These are phyloP conservation scores for Hericium alpestre DNA, from an alignment of 768 basidiomycete genomes.

Conservation along the genomic window DNA sequence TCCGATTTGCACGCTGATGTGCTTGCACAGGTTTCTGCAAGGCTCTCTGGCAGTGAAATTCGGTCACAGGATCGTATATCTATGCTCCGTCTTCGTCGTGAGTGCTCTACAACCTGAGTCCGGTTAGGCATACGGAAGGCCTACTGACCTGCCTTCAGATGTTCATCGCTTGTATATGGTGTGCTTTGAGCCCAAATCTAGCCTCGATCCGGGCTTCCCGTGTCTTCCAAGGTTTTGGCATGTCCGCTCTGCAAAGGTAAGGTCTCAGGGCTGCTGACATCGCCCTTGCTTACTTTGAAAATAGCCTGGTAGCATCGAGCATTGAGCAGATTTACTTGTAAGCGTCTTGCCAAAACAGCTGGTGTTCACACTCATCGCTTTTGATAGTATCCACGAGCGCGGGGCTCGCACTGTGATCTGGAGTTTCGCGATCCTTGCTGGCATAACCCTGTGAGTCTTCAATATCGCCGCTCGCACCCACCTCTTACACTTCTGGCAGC, in stretches of 20 bases:
- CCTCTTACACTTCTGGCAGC: slow-evolving; percentile 8
- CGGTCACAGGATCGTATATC: slow-evolving; percentile 35
- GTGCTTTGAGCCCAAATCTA: slow-evolving; percentile 31
- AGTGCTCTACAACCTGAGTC: background rate
- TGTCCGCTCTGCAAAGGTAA: slow-evolving; percentile 33
- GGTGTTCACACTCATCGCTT: background rate
- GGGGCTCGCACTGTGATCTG: slow-evolving; percentile 33
- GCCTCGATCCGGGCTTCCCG: slow-evolving; percentile 31
- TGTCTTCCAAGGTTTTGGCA: slow-evolving; percentile 36
- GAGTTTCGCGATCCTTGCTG: slow-evolving; percentile 34
- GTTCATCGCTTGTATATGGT: slow-evolving; percentile 37
- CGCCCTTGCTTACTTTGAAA: background rate
- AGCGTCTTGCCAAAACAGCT: background rate
- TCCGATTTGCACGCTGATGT: background rate
- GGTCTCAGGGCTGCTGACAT: background rate
- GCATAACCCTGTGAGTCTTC: slow-evolving; percentile 28
- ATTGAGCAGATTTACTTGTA: slow-evolving; percentile 35
- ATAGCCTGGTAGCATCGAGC: slow-evolving; percentile 30
- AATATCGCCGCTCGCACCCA: background rate
- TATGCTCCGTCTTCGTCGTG: slow-evolving; percentile 29
- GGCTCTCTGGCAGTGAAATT: slow-evolving; percentile 32
- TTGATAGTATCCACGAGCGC: slow-evolving; percentile 29
- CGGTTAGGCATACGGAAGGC: background rate
- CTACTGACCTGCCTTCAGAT: slow-evolving; percentile 18
- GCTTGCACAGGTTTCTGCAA: slow-evolving; percentile 24